Percentiles rank a stretch among this genome's conserved stretches.
Conservation (phyloP, 2,329 filamentous ascomycete genomes). For the Ceratocystis ficicola region DNA sequence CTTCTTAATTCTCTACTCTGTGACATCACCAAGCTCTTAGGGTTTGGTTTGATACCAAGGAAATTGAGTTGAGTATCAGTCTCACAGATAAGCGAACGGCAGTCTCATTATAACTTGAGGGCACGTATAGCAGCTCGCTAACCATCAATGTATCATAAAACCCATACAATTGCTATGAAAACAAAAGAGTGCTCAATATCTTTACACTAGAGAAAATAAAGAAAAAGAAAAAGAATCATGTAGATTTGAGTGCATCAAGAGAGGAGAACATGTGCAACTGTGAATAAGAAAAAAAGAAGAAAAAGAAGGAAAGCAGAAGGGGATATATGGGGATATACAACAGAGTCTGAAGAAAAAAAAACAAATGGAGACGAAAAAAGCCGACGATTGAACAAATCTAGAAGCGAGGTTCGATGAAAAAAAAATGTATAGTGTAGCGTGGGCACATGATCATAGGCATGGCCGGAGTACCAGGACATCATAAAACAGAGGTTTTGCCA, state of each 20-base stretch:
- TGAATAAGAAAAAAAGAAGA: background rate
- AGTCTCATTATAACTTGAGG: background rate
- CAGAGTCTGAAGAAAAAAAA: background rate
- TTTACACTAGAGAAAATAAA: background rate
- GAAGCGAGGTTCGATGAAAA: background rate
- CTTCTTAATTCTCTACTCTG: background rate
- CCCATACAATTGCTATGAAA: background rate
- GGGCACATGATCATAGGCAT: conserved; percentile 16
- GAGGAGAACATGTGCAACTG: background rate
- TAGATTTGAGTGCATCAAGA: background rate
- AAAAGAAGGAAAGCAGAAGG: background rate
- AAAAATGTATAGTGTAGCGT: conserved; percentile 10
- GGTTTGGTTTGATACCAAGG: background rate
- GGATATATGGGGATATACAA: background rate
- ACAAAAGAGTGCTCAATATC: background rate
- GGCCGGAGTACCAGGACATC: conserved; percentile 15
- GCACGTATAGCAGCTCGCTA: background rate
- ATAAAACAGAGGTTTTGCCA: conserved; percentile 14
- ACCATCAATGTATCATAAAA: background rate
- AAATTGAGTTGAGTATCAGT: background rate
- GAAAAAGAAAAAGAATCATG: background rate
- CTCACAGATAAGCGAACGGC: background rate
- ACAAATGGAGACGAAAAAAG: background rate
- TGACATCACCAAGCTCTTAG: background rate
- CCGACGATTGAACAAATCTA: conserved; percentile 14